These are phyloP conservation scores for Fusarium verrucosum DNA, from an alignment of 2,329 filamentous ascomycete genomes.

Conservation along the genomic window DNA sequence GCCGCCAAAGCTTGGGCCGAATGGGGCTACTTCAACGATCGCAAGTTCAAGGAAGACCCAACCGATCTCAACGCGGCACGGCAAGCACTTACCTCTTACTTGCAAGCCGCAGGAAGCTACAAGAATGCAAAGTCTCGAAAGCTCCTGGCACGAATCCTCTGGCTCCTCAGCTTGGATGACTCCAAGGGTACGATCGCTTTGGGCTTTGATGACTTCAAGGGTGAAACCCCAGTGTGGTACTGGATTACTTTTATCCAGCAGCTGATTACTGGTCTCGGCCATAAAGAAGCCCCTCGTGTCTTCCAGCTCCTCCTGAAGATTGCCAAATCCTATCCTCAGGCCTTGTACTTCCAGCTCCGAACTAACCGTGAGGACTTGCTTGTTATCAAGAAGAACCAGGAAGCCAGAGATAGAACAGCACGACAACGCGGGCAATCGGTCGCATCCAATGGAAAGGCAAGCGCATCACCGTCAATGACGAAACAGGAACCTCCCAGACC, in stretches of 20 bases:
- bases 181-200: constrained; percentile 81
- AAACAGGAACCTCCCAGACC: constrained; percentile 62
- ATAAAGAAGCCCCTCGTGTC: constrained; percentile 89
- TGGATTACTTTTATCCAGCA: constrained; percentile 99
- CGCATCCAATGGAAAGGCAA: constrained; percentile 56
- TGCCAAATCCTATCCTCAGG: constrained; percentile 94
- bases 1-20: constrained; percentile 98
- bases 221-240: constrained; percentile 97
- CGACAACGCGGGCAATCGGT: constrained; percentile 60
- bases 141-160: constrained; percentile 89
- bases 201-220: constrained; percentile 96
- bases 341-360: constrained; percentile 92
- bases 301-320: constrained; percentile 90
- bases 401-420: constrained; percentile 72
- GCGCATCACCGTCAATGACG: constrained; percentile 58
- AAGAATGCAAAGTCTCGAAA: constrained; percentile 98
- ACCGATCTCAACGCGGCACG: constrained; percentile 83
- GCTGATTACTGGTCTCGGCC: constrained; percentile 86
- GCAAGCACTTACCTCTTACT: constrained; percentile 93
- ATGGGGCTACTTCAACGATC: constrained; percentile 98
- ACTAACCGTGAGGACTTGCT: constrained; percentile 95
- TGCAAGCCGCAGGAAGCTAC: constrained; percentile 95
- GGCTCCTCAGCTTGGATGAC: constrained; percentile 94
- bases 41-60: constrained; percentile 92
- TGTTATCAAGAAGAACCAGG: constrained; percentile 88